Conservation (phyloP, 371 early-diverging fungal genomes). For the Apophysomyces elegans region DNA sequence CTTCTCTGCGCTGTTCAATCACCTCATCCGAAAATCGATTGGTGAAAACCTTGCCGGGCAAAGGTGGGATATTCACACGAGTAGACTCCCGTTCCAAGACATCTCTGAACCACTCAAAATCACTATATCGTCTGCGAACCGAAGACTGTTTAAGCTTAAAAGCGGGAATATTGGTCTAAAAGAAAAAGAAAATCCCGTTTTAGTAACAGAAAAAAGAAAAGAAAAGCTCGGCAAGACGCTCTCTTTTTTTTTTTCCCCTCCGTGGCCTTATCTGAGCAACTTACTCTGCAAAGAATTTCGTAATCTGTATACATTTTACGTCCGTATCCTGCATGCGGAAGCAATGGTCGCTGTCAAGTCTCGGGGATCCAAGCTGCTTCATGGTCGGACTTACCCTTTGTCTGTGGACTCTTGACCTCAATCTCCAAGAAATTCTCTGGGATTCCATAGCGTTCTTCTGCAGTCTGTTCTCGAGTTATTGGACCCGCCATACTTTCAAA, state of each 20-base stretch:
- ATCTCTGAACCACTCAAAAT: constrained; percentile 98
- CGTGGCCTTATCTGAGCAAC: background rate
- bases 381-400: constrained; percentile 66
- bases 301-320: constrained; percentile 95
- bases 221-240: too few species aligned
- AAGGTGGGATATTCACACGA: constrained; percentile 93
- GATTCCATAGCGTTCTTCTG: constrained; percentile 90
- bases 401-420: constrained; percentile 90
- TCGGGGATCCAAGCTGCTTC: background rate
- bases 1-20: constrained; percentile 90
- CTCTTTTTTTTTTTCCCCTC: background rate
- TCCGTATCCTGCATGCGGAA: constrained; percentile 58
- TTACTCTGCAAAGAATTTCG: constrained; percentile 90
- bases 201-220: too few species aligned
- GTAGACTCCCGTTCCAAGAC: constrained; percentile 89
- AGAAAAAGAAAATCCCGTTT: too few species aligned
- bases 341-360: background rate
- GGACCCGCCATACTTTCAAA: constrained; percentile 62
- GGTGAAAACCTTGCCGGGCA: constrained; percentile 97
- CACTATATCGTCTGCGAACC: constrained; percentile 95
- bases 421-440: constrained; percentile 98
- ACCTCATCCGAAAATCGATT: constrained; percentile 95
- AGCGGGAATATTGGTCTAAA: constrained; percentile 94
- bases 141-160: constrained; percentile 87
- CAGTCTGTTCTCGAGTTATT: constrained; percentile 75